Base-by-base conservation (phyloP, 768 basidiomycete genomes). In the Porphyrellus cyaneotinctus region DNA sequence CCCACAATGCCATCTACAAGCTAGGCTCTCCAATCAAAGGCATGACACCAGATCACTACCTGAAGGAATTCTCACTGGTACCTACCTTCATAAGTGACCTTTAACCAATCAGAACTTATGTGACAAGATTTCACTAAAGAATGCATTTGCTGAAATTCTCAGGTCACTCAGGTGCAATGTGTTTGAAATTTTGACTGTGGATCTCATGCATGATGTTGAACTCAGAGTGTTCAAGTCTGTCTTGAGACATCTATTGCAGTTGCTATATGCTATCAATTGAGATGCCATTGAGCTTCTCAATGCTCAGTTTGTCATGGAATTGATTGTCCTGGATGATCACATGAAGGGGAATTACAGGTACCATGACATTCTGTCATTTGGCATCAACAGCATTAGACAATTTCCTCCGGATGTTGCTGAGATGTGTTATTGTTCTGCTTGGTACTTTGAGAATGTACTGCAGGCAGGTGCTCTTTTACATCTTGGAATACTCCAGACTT, bases 131-230 rank as follows among this genome's bases (percentile, higher is more conserved):
- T n/a, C n/a, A n/a, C 8, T 18, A 5, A 23, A 39, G 38, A 39
- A 39, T 22, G 14, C 12, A 6, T 39, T 39, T 15, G 22, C 22
- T 6, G 13, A 39, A 0, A 6, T 23, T 14, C 38, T 39, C 2
- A 22, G 38, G 6, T 5, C 36, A 4, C 36, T 37, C 6, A n/a
- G 36, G 6, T 23, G 20, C 6, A 39, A 39, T n/a, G 22, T 23
- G 7, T 39, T 39, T 13, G 3, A 0, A 4, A 39, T 39, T 2
- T 23, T 39, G 38, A 39, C 38, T 13, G 38, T 37, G 0, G 74
- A 78, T 50, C 48, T 76, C n/a, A 32, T 78, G 61, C 75, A 76
- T 49, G 72, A 76, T 43, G 57, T 72, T 31, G 74, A 76, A 46
- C 62, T 75, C 0, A 73, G 75, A 0, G 68, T 71, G 0, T 77